Conservation (phyloP, 768 basidiomycete genomes). For the Galerina sulciceps region DNA sequence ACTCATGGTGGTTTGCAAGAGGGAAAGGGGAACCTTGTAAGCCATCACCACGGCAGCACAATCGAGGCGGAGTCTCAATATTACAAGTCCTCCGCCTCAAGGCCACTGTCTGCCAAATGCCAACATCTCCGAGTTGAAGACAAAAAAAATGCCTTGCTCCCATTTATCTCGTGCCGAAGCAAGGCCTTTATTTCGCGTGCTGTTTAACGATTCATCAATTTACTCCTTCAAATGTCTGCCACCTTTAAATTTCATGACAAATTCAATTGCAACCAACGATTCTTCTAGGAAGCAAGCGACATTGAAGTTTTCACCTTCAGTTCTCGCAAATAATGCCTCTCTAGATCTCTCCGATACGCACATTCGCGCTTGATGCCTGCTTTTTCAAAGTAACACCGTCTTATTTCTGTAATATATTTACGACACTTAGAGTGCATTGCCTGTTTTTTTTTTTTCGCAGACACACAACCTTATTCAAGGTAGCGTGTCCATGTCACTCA, state of each 20-base stretch:
- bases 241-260: too few species aligned
- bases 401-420: neutral
- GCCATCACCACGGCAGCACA: conserved; percentile 15
- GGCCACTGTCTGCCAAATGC: conserved; percentile 9
- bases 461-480: conserved; percentile 1
- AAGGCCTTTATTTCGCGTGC: too few species aligned
- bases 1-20: conserved; percentile 54
- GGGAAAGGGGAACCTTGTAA: conserved; percentile 22
- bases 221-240: too few species aligned
- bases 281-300: too few species aligned
- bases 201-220: too few species aligned
- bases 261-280: too few species aligned
- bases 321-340: too few species aligned
- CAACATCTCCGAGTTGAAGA: conserved; percentile 8
- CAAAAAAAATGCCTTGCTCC: neutral
- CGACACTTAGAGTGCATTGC: neutral
- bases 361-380: too few species aligned
- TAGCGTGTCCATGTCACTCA: conserved; percentile 2
- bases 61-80: conserved; percentile 32
- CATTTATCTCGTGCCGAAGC: too few species aligned
- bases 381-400: neutral
- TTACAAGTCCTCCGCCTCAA: conserved; percentile 4
- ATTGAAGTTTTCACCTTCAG: too few species aligned
- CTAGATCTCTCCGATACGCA: too few species aligned
- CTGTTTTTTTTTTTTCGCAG: conserved; percentile 1